phyloP scores from a whole-genome alignment of 2,329 filamentous ascomycete genomes.

The Dactylellina leptospora region DNA sequence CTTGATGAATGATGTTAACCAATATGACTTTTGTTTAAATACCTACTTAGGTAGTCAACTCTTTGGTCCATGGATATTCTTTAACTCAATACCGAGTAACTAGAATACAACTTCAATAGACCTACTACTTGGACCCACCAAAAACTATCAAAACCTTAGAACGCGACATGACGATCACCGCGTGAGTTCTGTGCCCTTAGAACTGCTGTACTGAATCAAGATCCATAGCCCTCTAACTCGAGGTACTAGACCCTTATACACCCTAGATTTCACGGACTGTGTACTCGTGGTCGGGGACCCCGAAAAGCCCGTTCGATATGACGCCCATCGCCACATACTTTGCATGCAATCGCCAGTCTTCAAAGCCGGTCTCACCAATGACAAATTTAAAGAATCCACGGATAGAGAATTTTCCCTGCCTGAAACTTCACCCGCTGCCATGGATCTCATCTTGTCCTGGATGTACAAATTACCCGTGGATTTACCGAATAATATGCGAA shows the following conservation, averaged over 20 bases:
- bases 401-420: conserved; percentile 1
- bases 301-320: not conserved
- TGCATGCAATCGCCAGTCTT: conserved; percentile 13
- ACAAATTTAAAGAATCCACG: conserved; percentile 3
- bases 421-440: not conserved
- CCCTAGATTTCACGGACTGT: conserved; percentile 6
- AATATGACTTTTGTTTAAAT: no score
- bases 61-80: no score
- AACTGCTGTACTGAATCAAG: not conserved
- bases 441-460: not conserved
- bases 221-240: not conserved
- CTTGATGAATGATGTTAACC: no score
- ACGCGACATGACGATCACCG: not conserved
- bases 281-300: not conserved
- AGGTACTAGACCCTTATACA: conserved; percentile 7
- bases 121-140: no score
- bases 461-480: not conserved
- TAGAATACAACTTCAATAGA: no score
- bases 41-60: no score
- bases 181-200: not conserved
- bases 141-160: no score
- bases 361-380: conserved; percentile 3
- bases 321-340: conserved; percentile 5
- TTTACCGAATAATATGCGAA: not conserved
- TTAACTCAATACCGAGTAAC: no score